Conservation (phyloP, 2,329 filamentous ascomycete species). For the Fusarium stilboides region DNA sequence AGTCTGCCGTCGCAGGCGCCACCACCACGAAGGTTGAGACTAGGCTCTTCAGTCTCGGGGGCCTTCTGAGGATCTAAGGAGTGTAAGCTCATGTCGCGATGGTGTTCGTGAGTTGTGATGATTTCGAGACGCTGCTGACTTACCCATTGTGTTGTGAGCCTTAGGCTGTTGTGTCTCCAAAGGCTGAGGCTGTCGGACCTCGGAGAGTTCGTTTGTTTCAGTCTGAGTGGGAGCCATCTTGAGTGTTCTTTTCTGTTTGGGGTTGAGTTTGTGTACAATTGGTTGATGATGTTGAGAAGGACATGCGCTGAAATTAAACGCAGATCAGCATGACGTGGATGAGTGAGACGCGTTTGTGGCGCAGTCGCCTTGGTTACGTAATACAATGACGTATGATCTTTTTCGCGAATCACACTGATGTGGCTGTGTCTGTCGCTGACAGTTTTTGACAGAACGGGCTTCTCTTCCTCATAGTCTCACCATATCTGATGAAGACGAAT, state of each 20-base stretch:
- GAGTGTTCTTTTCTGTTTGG: too few species aligned
- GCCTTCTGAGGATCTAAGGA: slow-evolving; percentile 19
- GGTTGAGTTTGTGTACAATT: too few species aligned
- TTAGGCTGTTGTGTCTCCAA: slow-evolving; percentile 24
- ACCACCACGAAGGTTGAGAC: slow-evolving; percentile 25
- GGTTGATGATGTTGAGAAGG: too few species aligned
- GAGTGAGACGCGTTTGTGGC: too few species aligned
- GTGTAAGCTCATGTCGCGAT: not conserved
- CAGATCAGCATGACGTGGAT: too few species aligned
- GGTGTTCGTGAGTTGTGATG: fast-evolving
- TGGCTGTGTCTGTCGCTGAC: too few species aligned
- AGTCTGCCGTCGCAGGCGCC: slow-evolving; percentile 32
- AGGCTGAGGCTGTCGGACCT: slow-evolving; percentile 9
- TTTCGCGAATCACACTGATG: too few species aligned
- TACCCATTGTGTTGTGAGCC: slow-evolving; percentile 30
- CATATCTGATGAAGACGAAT: slow-evolving; percentile 50
- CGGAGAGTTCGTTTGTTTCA: slow-evolving; percentile 12
- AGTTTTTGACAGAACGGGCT: too few species aligned
- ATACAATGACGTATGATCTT: too few species aligned
- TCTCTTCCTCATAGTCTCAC: slow-evolving; percentile 22
- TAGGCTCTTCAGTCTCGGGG: slow-evolving; percentile 9
- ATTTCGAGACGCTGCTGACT: not conserved
- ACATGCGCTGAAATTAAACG: too few species aligned
- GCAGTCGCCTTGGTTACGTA: too few species aligned
- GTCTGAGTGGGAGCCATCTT: slow-evolving; percentile 7